phyloP scores from a whole-genome alignment of 768 basidiomycete genomes.

The Pholiota conissans region DNA sequence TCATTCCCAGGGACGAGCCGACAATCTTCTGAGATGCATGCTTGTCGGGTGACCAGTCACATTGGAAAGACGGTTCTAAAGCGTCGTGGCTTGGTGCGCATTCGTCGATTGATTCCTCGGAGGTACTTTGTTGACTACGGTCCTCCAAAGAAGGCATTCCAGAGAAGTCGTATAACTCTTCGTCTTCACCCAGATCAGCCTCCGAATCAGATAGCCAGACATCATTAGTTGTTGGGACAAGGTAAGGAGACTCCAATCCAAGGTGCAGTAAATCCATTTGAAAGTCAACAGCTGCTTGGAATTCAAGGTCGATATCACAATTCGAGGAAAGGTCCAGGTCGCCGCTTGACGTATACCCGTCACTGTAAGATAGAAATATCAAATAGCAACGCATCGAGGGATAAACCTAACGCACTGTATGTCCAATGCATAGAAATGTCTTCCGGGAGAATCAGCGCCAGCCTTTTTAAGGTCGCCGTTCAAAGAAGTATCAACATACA shows the following conservation, averaged over 20 bases:
- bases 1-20: constrained; percentile 11
- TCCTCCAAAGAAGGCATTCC: background rate
- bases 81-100: background rate
- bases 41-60: constrained; percentile 21
- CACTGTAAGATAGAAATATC: background rate
- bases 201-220: background rate
- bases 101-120: background rate
- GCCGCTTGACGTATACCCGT: background rate
- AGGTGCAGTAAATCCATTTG: background rate
- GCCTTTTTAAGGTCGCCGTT: background rate
- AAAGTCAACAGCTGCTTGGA: background rate
- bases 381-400: background rate
- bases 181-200: background rate
- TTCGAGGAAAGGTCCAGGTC: background rate
- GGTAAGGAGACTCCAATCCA: background rate
- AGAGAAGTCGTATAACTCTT: background rate
- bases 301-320: background rate
- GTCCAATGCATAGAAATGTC: background rate
- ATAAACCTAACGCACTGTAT: background rate
- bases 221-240: background rate
- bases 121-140: background rate
- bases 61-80: background rate
- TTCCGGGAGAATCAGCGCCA: background rate
- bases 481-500: background rate
- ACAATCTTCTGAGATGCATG: constrained; percentile 17